Base-by-base conservation (phyloP, 495 filamentous ascomycete genomes). In the Aspergillus homomorphus region DNA sequence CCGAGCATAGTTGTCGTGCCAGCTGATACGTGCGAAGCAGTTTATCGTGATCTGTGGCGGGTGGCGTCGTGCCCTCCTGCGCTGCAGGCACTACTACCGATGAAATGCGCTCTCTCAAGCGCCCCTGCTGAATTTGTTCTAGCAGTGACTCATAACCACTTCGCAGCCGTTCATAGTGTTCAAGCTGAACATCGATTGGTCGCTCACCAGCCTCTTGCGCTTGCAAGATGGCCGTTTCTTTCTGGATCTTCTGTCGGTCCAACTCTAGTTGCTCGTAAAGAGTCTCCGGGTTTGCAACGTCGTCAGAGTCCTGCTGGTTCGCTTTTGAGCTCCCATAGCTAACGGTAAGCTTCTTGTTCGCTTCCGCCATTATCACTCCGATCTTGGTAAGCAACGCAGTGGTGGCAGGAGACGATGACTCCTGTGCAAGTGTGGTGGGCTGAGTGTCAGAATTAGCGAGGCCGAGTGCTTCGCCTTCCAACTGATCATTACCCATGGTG, bases 181-280 rank as follows among this genome's bases (percentile, higher is more conserved):
- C 55, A 15, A 69, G 57, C 38, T 75, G 73, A 20, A 46, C 57
- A 7, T 73, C 68, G 53, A 65, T 63, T 3, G 63, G 57, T 12
- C 74, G 73, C 46, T 67, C 57, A 19, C 70, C 62, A 8, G 67
- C 66, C 45, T 74, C 73, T 33, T 69, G 77, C 7, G 67, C 69
- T 8, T 57, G 46, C 26, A 79, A 56, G 1, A 60, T 51, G 10
- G 64, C 59, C 5, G 68, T 46, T 50, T 78, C 71, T 41, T 64
- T 68, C 38, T 71, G 68, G 7, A 80, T 73, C 44, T 74, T 77
- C 59, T 73, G 71, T 18, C 76, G 73, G 63, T 79, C 77, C 21
- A 64, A 62, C 56, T 79, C 77, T n/a, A 79, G 56, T 54, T 78
- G 77, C 45, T 74, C 73, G 23, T 70, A 73, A 20, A 79, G 60